Base-by-base conservation (phyloP, 768 basidiomycete genomes). In the Tricholoma saponaceum region DNA sequence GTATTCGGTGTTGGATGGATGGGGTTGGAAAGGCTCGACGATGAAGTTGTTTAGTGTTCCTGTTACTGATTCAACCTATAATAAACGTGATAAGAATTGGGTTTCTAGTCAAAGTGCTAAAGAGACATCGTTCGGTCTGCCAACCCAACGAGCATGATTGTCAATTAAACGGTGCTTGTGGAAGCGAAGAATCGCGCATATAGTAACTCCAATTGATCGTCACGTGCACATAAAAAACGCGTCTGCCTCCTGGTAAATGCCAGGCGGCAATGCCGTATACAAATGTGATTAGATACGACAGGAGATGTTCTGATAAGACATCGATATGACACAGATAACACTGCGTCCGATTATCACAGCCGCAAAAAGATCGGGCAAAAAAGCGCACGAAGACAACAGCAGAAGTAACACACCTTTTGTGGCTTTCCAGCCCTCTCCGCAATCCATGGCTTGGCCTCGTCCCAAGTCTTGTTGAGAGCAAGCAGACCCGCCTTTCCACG, bases 11-110 rank as follows among this genome's bases (percentile, higher is more conserved):
- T 94, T 82, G 53, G 92, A 84, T 2, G 92, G 87, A 69, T 98
- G 96, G 50, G 96, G 96, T 54, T 95, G 81, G 86, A 99, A 97
- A n/a, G 96, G 96, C 75, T 99, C 96, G 62, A 98, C 83, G 74
- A 99, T 98, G 78, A 99, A 98, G 72, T 88, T 97, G 81, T 89
- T 95, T 62, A 99, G 82, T 32, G 92, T 94, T 59, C 96, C 96
- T n/a, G 89, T 91, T 60, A 92, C 86, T 47, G 89, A 83, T 77
- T 97, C 97, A 58, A 98, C 96, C 90, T 94, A 61, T 8, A 50
- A 57, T 33, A 60, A 33, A 32, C 58, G 60, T 41, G 64, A 57
- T 69, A 51, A 66, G 57, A 52, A 44, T 44, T 1, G 12, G 20
- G 18, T 12, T 44, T 26, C 39, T 25, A 60, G 55, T 62, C 56